Conservation (phyloP, 805 yeast species). For the Zygosaccharomyces kombuchaensis region DNA sequence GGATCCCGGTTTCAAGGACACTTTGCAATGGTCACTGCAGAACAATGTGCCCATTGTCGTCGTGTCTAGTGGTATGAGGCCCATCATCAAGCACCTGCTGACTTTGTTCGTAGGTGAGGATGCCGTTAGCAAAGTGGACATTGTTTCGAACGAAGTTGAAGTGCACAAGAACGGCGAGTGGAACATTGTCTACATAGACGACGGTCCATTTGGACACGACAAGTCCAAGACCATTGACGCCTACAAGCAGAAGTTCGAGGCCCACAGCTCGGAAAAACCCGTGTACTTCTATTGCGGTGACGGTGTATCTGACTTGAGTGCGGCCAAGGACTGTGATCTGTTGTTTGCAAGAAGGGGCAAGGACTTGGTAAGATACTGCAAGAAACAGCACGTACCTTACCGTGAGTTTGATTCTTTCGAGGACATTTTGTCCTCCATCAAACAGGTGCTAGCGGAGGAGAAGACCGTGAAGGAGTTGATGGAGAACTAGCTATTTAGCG, state of each 20-base stretch:
- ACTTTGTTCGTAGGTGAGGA: constrained; percentile 71
- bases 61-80: constrained; percentile 91
- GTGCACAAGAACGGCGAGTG: constrained; percentile 56
- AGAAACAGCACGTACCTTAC: constrained; percentile 74
- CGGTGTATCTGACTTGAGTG: constrained; percentile 92
- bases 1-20: constrained; percentile 86
- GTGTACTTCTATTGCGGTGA: constrained; percentile 91
- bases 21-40: constrained; percentile 72
- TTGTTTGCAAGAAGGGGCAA: constrained; percentile 90
- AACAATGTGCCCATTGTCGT: constrained; percentile 78
- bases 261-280: constrained; percentile 43
- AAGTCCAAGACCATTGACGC: constrained; percentile 73
- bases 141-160: constrained; percentile 74
- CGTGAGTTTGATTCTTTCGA: constrained; percentile 72
- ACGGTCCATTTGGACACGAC: constrained; percentile 90
- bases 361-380: constrained; percentile 83
- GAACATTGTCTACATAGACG: constrained; percentile 84
- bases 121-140: constrained; percentile 65
- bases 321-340: constrained; percentile 91
- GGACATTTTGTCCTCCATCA: constrained; percentile 65
- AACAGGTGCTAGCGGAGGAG: constrained; percentile 44
- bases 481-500: constrained; percentile 22
- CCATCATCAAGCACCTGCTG: constrained; percentile 77
- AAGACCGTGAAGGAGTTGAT: constrained; percentile 32
- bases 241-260: constrained; percentile 33